phyloP scores from a whole-genome alignment of 441 rosid genomes.

The Aleurites moluccanus region DNA sequence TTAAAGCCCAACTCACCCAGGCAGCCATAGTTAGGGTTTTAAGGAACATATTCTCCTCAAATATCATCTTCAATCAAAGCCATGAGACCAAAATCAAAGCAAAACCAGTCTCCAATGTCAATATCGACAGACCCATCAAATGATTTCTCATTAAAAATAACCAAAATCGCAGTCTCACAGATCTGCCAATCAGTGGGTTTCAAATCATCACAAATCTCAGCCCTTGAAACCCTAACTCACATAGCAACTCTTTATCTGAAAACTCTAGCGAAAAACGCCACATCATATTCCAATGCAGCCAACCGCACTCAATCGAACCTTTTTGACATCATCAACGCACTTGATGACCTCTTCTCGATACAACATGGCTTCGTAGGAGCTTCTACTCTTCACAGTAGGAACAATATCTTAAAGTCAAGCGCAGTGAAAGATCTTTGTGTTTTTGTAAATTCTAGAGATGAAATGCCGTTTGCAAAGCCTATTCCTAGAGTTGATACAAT shows the following conservation, averaged over 20 bases:
- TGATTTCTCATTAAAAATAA: slow-evolving; percentile 39
- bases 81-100: slow-evolving; percentile 24
- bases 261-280: slow-evolving; percentile 41
- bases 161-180: slow-evolving; percentile 54
- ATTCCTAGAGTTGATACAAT: slow-evolving; percentile 26
- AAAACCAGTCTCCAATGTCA: not conserved
- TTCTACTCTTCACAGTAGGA: slow-evolving; percentile 28
- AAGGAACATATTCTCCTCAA: not conserved
- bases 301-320: slow-evolving; percentile 51
- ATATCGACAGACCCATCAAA: slow-evolving; percentile 12
- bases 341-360: slow-evolving; percentile 38
- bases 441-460: slow-evolving; percentile 36
- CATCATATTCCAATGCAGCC: slow-evolving; percentile 39
- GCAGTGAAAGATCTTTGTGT: slow-evolving; percentile 32
- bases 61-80: not conserved
- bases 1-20: too few relatives aligned
- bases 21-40: not conserved
- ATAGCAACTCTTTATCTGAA: slow-evolving; percentile 42
- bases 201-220: slow-evolving; percentile 39
- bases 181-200: slow-evolving; percentile 57
- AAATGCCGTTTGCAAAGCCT: slow-evolving; percentile 60
- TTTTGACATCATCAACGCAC: slow-evolving; percentile 48
- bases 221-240: slow-evolving; percentile 46
- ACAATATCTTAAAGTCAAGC: slow-evolving; percentile 31
- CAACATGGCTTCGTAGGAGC: slow-evolving; percentile 44